These are phyloP conservation scores for Ophiostoma australiae DNA, from an alignment of 2,329 filamentous ascomycete genomes.

Conservation along the genomic window DNA sequence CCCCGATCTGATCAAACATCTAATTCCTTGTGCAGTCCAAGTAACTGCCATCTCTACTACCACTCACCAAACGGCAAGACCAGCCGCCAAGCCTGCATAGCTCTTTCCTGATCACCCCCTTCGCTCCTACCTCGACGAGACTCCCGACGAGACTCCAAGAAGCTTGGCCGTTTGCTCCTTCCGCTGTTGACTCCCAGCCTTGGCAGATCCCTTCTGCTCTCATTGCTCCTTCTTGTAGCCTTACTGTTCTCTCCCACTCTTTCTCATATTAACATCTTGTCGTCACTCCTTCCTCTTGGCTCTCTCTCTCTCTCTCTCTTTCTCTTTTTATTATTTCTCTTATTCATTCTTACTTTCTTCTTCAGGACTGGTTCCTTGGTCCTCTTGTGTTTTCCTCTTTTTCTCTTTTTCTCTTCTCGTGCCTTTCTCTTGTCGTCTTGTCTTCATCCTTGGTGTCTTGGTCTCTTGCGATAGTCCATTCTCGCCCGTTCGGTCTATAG, in stretches of 20 bases:
- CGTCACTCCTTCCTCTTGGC: conserved; percentile 7
- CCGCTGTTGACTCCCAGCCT: background rate
- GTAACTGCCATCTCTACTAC: background rate
- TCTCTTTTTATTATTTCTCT: background rate
- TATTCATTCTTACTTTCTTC: background rate
- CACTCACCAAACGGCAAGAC: background rate
- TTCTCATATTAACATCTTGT: background rate
- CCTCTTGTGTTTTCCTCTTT: background rate
- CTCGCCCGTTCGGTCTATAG: background rate
- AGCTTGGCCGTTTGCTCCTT: conserved; percentile 20
- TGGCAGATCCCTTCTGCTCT: background rate
- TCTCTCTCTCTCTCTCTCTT: background rate
- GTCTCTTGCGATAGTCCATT: background rate
- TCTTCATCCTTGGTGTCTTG: conserved; percentile 6
- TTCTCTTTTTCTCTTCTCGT: background rate
- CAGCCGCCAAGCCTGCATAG: conserved; percentile 17
- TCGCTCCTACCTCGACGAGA: conserved; percentile 19
- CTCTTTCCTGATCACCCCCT: conserved; percentile 17
- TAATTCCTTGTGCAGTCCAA: too few relatives aligned
- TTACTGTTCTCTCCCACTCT: background rate
- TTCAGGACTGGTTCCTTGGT: too few relatives aligned
- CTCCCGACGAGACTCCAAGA: conserved; percentile 22
- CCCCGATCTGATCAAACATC: conserved; percentile 3
- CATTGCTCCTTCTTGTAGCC: background rate
- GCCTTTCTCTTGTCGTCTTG: conserved; percentile 9